Evolutionary conservation across 169 alveolate species (phyloP).

Genomic region (Sarcocystis neurona): DNA sequence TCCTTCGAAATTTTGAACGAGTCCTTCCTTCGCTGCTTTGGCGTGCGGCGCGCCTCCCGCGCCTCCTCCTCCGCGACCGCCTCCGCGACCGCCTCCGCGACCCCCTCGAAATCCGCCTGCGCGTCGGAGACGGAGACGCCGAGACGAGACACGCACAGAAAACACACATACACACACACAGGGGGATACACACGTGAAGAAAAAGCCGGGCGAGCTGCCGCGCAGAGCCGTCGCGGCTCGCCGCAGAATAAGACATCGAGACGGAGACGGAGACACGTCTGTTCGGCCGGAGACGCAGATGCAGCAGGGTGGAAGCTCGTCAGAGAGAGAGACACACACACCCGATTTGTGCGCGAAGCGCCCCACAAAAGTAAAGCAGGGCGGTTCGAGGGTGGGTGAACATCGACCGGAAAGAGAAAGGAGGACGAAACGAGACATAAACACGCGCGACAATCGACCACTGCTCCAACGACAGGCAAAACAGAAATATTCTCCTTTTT

Average conservation of each 20-base stretch:
- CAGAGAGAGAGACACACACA: no score
- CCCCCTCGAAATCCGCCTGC: constrained; percentile 70
- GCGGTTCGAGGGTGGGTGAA: no score
- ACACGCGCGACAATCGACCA: no score
- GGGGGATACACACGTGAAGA: background rate
- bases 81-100: constrained; percentile 69
- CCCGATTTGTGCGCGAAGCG: no score
- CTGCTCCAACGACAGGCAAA: no score
- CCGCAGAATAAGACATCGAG: background rate
- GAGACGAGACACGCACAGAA: background rate
- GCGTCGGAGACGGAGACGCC: background rate
- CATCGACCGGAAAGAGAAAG: no score
- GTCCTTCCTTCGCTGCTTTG: constrained; percentile 66
- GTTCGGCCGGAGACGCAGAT: background rate
- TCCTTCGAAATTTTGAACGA: constrained; percentile 66
- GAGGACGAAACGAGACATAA: no score
- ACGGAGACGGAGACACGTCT: background rate
- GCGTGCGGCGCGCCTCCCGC: constrained; percentile 67
- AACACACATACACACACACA: background rate
- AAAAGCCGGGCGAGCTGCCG: background rate
- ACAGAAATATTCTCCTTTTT: no score
- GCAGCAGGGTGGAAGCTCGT: background rate
- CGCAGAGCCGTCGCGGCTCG: background rate
- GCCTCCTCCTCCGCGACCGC: constrained; percentile 68
- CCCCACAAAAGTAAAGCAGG: no score